These are phyloP conservation scores for Cladophialophora immunda DNA, from an alignment of 2,329 filamentous ascomycete species.

Conservation along the genomic window DNA sequence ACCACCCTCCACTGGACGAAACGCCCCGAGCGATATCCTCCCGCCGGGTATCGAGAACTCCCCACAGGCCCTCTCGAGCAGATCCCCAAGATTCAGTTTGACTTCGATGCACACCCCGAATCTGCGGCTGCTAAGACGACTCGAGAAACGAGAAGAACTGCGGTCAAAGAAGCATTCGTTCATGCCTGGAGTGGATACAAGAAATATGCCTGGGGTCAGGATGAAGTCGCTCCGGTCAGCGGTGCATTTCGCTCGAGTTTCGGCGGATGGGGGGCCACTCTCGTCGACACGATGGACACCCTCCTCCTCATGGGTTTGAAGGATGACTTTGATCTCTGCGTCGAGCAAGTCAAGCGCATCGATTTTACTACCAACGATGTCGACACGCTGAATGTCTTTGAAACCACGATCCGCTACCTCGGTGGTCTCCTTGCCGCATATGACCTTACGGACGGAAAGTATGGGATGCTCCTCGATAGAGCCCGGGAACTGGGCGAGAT, in stretches of 20 bases:
- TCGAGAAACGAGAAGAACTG: constrained; percentile 47
- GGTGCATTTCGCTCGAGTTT: constrained; percentile 65
- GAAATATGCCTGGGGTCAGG: constrained; percentile 69
- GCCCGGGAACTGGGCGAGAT: constrained; percentile 63
- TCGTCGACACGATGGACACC: constrained; percentile 74
- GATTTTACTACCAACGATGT: constrained; percentile 60
- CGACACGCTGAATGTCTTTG: constrained; percentile 77
- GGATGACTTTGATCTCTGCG: constrained; percentile 71
- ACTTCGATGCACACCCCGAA: constrained; percentile 36
- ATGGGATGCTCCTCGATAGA: constrained; percentile 60
- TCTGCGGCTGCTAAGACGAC: constrained; percentile 27
- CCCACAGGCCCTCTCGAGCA: constrained; percentile 34
- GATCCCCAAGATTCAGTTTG: constrained; percentile 40
- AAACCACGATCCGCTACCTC: constrained; percentile 89
- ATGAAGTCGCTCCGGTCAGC: constrained; percentile 68
- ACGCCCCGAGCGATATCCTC: constrained; percentile 38
- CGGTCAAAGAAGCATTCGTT: constrained; percentile 61
- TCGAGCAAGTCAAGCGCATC: constrained; percentile 63
- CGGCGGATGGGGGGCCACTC: constrained; percentile 72
- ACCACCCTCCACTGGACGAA: constrained; percentile 34
- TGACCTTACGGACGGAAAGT: constrained; percentile 60
- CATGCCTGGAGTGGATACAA: constrained; percentile 70
- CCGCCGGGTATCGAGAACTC: constrained; percentile 30
- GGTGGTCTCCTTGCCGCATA: constrained; percentile 79
- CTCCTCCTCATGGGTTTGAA: constrained; percentile 76